phyloP scores from a whole-genome alignment of 768 basidiomycete species.

The Solioccasus polychromus region DNA sequence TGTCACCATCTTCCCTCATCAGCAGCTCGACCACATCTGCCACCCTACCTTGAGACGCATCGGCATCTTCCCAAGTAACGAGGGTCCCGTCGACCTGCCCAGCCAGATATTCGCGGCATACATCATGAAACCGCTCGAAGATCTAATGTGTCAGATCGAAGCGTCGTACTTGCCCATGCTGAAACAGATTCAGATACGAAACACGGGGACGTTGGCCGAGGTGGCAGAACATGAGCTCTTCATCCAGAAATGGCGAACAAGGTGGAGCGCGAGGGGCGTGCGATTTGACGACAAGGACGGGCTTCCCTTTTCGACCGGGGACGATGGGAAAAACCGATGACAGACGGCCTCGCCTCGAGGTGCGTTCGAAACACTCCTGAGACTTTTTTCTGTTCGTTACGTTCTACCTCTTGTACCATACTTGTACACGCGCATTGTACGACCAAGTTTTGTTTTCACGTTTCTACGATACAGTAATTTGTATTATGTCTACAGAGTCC shows the following conservation, averaged over 20 bases:
- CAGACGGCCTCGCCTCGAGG: not conserved
- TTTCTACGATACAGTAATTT: too few species aligned
- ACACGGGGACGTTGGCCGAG: conserved; percentile 37
- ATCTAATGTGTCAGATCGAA: conserved; percentile 38
- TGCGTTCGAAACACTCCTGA: not conserved
- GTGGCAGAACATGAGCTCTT: conserved; percentile 27
- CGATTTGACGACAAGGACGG: conserved; percentile 34
- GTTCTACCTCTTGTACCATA: too few species aligned
- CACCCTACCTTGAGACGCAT: conserved; percentile 42
- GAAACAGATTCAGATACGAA: conserved; percentile 38
- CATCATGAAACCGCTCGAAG: conserved; percentile 41
- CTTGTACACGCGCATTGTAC: too few species aligned
- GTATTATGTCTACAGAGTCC: too few species aligned
- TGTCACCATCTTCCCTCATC: conserved; percentile 36
- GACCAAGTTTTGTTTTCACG: too few species aligned
- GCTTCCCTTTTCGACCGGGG: conserved; percentile 15
- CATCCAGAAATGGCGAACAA: conserved; percentile 28
- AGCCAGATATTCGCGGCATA: conserved; percentile 36
- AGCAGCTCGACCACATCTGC: conserved; percentile 32
- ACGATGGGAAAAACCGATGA: not conserved
- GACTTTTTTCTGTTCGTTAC: too few species aligned
- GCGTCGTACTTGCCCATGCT: conserved; percentile 33
- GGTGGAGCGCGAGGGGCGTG: conserved; percentile 27
- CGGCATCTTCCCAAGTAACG: conserved; percentile 42
- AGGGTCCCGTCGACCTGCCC: conserved; percentile 37